Evolutionary conservation across 164 flowering plant genomes (phyloP).

Genomic region (Pachysandra terminalis): DNA sequence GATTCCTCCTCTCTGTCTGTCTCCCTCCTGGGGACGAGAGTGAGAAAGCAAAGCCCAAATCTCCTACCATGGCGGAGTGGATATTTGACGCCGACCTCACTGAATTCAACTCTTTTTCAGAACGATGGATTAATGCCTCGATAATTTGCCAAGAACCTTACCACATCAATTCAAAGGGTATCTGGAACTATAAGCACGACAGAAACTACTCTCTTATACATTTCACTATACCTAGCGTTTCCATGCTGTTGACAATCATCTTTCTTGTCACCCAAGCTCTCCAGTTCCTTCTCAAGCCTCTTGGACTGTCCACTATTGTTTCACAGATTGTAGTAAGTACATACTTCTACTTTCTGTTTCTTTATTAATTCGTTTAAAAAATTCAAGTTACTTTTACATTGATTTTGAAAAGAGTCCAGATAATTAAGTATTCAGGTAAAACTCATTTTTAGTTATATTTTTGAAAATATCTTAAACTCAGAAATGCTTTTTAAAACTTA

Average conservation of each 20-base stretch:
- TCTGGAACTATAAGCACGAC: neutral
- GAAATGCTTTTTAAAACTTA: too few relatives aligned
- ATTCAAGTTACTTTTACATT: neutral
- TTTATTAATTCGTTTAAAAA: too few relatives aligned
- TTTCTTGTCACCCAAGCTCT: neutral
- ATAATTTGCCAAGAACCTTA: neutral
- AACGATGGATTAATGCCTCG: neutral
- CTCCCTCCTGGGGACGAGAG: too few relatives aligned
- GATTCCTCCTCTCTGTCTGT: too few relatives aligned
- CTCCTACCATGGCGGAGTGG: too few relatives aligned
- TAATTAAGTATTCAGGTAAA: too few relatives aligned
- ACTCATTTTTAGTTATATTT: too few relatives aligned
- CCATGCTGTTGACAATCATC: neutral
- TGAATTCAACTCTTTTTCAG: too few relatives aligned
- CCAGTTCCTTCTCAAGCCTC: neutral
- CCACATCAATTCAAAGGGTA: neutral
- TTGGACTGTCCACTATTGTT: neutral
- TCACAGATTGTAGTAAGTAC: neutral
- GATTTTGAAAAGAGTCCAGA: too few relatives aligned
- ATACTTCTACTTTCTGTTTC: neutral
- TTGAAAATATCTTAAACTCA: too few relatives aligned
- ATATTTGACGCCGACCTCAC: too few relatives aligned
- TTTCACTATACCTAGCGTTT: neutral
- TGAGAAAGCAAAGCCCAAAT: too few relatives aligned
- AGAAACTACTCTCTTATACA: neutral